Evolutionary conservation across 352 stramenopile species (phyloP).

Genomic region (Pythium pyrilobum): DNA sequence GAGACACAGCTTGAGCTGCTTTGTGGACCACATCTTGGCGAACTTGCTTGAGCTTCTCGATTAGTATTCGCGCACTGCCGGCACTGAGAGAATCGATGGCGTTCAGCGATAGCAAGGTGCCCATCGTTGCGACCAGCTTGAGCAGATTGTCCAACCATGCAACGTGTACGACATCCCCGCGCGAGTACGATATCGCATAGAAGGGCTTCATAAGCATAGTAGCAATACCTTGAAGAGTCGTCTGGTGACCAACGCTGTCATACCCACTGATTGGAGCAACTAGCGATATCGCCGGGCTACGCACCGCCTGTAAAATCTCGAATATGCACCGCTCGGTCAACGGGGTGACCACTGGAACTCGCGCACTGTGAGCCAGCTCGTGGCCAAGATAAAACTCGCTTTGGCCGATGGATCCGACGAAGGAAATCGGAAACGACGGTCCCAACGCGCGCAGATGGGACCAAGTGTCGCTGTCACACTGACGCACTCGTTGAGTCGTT

Average conservation of each 20-base stretch:
- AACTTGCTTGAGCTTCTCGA: slow-evolving; percentile 5
- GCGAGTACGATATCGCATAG: slow-evolving; percentile 20
- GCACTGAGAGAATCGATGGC: not conserved
- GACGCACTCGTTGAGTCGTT: not conserved
- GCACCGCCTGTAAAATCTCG: slow-evolving; percentile 38
- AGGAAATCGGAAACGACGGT: slow-evolving; percentile 8
- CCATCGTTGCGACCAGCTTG: not conserved
- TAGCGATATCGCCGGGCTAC: slow-evolving; percentile 23
- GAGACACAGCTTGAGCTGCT: no score
- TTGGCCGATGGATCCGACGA: slow-evolving; percentile 28
- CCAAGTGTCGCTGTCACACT: slow-evolving; percentile 3
- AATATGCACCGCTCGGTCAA: slow-evolving; percentile 50
- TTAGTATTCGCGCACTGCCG: not conserved
- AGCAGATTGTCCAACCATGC: not conserved
- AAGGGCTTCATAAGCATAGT: slow-evolving; percentile 34
- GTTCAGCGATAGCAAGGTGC: not conserved
- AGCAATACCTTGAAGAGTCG: slow-evolving; percentile 18
- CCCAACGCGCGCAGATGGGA: slow-evolving; percentile 3
- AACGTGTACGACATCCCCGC: not conserved
- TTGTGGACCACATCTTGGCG: slow-evolving; percentile 3
- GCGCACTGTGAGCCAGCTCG: slow-evolving; percentile 38
- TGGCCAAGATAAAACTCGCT: slow-evolving; percentile 37
- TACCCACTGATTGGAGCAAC: slow-evolving; percentile 12
- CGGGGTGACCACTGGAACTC: slow-evolving; percentile 32
- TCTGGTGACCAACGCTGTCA: not conserved